A percentile compares a stretch with the other conserved stretches of the same genome.
phyloP scores from a whole-genome alignment of 2,329 filamentous ascomycete species.

The Colletotrichum coccodes region DNA sequence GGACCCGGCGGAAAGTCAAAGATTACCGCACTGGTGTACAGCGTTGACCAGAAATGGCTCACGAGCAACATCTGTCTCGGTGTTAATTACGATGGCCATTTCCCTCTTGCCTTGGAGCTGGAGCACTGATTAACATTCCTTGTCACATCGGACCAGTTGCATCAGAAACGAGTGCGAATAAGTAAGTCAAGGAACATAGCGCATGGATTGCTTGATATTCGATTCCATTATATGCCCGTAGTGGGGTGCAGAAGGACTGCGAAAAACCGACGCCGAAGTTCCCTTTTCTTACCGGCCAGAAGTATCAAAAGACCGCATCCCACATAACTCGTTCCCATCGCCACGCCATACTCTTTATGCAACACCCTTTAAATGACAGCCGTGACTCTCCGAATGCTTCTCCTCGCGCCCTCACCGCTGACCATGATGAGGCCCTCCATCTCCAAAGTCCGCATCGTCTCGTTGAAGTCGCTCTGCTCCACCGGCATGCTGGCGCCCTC shows the following conservation, averaged over 20 bases:
- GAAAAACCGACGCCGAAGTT: conserved; percentile 15
- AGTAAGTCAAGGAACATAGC: too few relatives aligned
- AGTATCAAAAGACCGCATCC: conserved; percentile 37
- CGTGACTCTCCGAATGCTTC: conserved; percentile 81
- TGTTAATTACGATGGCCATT: too few relatives aligned
- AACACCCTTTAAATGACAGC: conserved; percentile 47
- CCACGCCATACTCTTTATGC: neutral
- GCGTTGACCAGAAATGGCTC: rapidly evolving
- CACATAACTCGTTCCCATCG: conserved; percentile 20
- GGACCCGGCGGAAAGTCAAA: too few relatives aligned
- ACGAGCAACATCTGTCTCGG: too few relatives aligned
- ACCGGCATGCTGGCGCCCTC: conserved; percentile 78
- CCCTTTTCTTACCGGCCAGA: conserved; percentile 55
- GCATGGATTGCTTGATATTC: too few relatives aligned
- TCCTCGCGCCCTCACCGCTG: conserved; percentile 84
- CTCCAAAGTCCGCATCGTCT: conserved; percentile 83
- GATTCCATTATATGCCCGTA: neutral
- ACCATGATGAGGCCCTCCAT: conserved; percentile 86
- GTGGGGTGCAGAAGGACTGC: neutral
- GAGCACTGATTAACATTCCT: too few relatives aligned
- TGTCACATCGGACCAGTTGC: too few relatives aligned
- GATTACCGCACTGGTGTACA: too few relatives aligned
- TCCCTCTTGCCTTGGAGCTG: too few relatives aligned
- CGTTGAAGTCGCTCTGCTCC: conserved; percentile 83
- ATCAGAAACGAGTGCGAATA: too few relatives aligned